Evolutionary conservation across 192 early-diverging fungal species (phyloP).

Genomic region (Backusella psychrophila): DNA sequence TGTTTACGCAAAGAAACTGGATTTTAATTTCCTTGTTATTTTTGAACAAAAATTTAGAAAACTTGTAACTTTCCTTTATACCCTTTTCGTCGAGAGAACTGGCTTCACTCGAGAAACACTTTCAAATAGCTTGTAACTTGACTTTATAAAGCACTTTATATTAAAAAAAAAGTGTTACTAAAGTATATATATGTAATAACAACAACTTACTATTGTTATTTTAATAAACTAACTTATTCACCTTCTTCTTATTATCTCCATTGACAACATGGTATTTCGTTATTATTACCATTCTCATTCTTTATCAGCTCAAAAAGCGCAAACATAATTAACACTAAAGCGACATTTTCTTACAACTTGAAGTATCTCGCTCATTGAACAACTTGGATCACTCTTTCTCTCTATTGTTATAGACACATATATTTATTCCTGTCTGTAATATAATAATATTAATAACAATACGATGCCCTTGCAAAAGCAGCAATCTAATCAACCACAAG

Average conservation of each 20-base stretch:
- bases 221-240: not conserved
- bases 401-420: not conserved
- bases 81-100: not conserved
- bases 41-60: not conserved
- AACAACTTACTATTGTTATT: not conserved
- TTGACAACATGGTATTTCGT: not conserved
- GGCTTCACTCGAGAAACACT: not conserved
- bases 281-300: not conserved
- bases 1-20: not conserved
- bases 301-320: not conserved
- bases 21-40: not conserved
- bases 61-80: not conserved
- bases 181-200: not conserved
- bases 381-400: not conserved
- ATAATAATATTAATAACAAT: not conserved
- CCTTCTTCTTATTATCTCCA: not conserved
- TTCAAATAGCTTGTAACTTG: not conserved
- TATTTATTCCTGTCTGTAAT: not conserved
- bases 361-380: not conserved
- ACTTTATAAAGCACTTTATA: not conserved
- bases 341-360: not conserved
- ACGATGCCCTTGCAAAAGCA: conserved; percentile 3
- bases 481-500: not conserved
- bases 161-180: not conserved
- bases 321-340: not conserved